Evolutionary conservation across 2,329 filamentous ascomycete genomes (phyloP), one percentile per base, ranked within the genome.

Genomic region (Phyllosticta capitalensis): DNA sequence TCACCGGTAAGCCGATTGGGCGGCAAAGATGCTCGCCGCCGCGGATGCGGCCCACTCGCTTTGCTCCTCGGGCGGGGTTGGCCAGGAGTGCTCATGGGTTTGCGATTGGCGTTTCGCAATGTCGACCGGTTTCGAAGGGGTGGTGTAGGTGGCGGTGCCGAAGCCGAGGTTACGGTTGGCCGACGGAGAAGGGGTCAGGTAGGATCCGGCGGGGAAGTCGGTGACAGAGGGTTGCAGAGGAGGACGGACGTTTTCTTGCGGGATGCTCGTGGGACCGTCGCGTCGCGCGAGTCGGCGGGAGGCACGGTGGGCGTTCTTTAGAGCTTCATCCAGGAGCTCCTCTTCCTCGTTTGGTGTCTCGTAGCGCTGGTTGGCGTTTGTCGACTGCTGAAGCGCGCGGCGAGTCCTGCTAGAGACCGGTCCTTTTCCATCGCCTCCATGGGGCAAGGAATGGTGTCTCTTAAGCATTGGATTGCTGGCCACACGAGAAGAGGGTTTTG

Each of bases 321-420:
- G 79, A 20, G 86, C 91, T 74, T 99, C 94, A 65, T 96, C 92
- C 9, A 97, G 80, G 9, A 99, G 81, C 74, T 99, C 94, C 61
- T 99, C 94, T 69, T 97, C 92, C 73, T 99, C 94, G 67, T 95
- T 92, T 1, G 94, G 90, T 0, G 92, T 92, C 69, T 99, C 94
- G 70, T 97, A 96, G 63, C 90, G 87, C 67, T 89, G 87, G 54
- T 88, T 84, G 4, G 88, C 88, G 63, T 90, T 87, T 4, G 80
- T 78, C 14, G 89, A 86, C 71, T 80, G 78, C 62, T 83, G 81
- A 53, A 95, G 82, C 12, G 89, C 87, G 62, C 90, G 83, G 61
- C 92, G 81, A 14, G 91, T 94, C 63, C 92, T 82, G 71, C 87
- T 90, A 0, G 89, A 91, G 56, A 90, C 81, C 0, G 90, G 88